Percentiles rank a stretch among this genome's conserved stretches.
Conservation (phyloP, 805 yeast genomes). For the Saturnispora kantuleensis region DNA sequence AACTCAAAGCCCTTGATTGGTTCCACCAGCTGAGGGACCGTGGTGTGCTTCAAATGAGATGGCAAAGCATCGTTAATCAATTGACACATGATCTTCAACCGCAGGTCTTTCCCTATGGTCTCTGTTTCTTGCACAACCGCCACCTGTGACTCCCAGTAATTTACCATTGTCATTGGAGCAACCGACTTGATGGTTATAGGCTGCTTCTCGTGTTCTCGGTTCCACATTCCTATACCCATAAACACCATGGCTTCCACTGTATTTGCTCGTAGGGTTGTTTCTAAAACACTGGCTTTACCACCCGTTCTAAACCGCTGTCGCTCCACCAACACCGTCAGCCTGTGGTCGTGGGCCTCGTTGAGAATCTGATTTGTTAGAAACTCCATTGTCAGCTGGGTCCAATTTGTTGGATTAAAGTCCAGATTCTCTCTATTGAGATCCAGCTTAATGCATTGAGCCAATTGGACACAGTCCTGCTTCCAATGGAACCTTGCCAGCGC, state of each 20-base stretch:
- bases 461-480: neutral
- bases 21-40: neutral
- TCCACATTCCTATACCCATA: conserved; percentile 11
- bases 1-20: neutral
- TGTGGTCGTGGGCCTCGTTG: neutral
- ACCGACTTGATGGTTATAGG: conserved; percentile 2
- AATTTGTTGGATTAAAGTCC: conserved; percentile 23
- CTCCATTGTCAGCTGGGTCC: conserved; percentile 18
- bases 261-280: conserved; percentile 42
- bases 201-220: conserved; percentile 1
- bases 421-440: conserved; percentile 20
- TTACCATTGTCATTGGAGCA: conserved; percentile 20
- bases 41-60: neutral
- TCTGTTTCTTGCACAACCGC: neutral
- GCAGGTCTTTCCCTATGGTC: conserved; percentile 6
- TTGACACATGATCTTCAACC: conserved; percentile 7
- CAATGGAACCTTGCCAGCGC: conserved; percentile 21
- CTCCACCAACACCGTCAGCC: conserved; percentile 36
- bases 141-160: conserved; percentile 19
- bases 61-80: conserved; percentile 5
- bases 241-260: conserved; percentile 42
- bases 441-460: conserved; percentile 27
- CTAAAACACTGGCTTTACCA: conserved; percentile 38
- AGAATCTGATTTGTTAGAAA: conserved; percentile 14
- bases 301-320: conserved; percentile 45